phyloP scores from a whole-genome alignment of 129 eudicot genomes.

The sunflower (Helianthus annuus) region HanXRQr2.0-SUNRISE NC_035447.2:67754889-67755388 shows the following conservation, averaged over 20 bases:
- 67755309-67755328: conserved; percentile 71
- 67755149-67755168: conserved; percentile 90
- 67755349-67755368: conserved; percentile 71
- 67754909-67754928: conserved; percentile 23
- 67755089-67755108: conserved; percentile 81
- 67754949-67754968: conserved; percentile 38
- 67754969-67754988: conserved; percentile 5
- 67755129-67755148: conserved; percentile 93
- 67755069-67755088: conserved; percentile 73
- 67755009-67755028: conserved; percentile 36
- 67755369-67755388: conserved; percentile 81
- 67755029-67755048: conserved; percentile 72
- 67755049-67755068: conserved; percentile 76
- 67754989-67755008: neutral
- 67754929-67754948: conserved; percentile 26
- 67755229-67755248: conserved; percentile 69
- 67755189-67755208: conserved; percentile 74
- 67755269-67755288: conserved; percentile 71
- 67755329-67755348: conserved; percentile 88
- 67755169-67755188: conserved; percentile 72
- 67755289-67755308: conserved; percentile 78
- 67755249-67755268: conserved; percentile 47
- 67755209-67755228: conserved; percentile 88
- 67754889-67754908: neutral
- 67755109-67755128: conserved; percentile 97